Base-by-base conservation (phyloP, 2,329 filamentous ascomycete genomes). In the Trichoderma brevicompactum region DNA sequence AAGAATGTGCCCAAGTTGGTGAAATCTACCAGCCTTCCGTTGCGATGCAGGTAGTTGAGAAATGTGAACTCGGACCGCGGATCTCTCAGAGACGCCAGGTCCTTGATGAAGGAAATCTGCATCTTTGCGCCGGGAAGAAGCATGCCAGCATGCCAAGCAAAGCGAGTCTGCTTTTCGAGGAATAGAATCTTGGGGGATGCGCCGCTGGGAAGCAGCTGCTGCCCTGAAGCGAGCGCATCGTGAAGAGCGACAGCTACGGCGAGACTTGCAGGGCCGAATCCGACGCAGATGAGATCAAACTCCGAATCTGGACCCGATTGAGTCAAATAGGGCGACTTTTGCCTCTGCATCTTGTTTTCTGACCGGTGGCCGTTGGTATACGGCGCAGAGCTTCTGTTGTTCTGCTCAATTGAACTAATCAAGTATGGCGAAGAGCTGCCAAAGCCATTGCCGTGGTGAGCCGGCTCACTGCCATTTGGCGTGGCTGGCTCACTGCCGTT, bases 51-150 rank as follows among this genome's bases (percentile, higher is more conserved):
- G 77, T 98, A 98, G 79, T 97, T 97, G 74, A 97, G 82, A 79
- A 97, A 98, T 13, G 94, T 98, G 78, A 98, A 98, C 72, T 93
- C 86, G 70, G 92, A 96, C 69, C 90, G 87, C 7, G 94, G 94
- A 75, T 98, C 89, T 65, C 94, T 86, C 70, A 97, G 83, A 3
- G 92, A 95, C 3, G 94, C 94, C 77, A 98, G 86, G 75, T 98
- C 94, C 80, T 98, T 98, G 80, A 98, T 85, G 81, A 97, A 98
- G 9, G 92, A 96, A 71, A 98, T 98, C 76, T 98, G 94, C 94
- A 98, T 98, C 79, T 91, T 93, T 60, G 94, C 92, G 5, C 93
- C 94, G 0, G 93, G 92, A 3, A 98, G 85, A 66, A 97, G 87
- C 94, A 98, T 98, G 66, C 94, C 94, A 0, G 92, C 89, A 77